A percentile compares a stretch with the other conserved stretches of the same genome.
These are phyloP conservation scores for Cubamyces lactineus DNA, from an alignment of 768 basidiomycete genomes.

Conservation along the genomic window DNA sequence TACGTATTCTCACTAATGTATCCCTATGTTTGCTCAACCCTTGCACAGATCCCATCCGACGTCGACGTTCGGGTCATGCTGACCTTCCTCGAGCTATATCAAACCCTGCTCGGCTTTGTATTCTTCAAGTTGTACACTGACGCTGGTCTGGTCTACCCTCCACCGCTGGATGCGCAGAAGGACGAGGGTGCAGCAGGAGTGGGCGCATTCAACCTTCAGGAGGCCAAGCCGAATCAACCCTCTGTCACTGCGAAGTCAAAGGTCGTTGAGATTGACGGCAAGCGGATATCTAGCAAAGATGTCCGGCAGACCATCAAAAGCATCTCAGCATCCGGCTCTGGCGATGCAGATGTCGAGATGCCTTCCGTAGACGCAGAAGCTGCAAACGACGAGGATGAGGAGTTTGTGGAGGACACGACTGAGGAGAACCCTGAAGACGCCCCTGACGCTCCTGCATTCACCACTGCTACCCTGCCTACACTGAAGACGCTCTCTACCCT, in stretches of 20 bases:
- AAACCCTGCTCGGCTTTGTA: conserved; percentile 93
- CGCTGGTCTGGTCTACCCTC: conserved; percentile 91
- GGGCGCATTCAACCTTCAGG: conserved; percentile 81
- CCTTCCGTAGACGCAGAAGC: conserved; percentile 34
- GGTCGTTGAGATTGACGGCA: conserved; percentile 43
- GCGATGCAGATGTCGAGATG: conserved; percentile 45
- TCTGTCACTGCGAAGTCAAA: conserved; percentile 33
- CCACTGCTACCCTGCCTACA: conserved; percentile 59
- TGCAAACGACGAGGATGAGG: conserved; percentile 48
- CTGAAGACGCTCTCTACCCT: conserved; percentile 65
- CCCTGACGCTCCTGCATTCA: conserved; percentile 66
- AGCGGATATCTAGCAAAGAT: conserved; percentile 57
- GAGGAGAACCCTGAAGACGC: conserved; percentile 49
- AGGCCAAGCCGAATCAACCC: conserved; percentile 38
- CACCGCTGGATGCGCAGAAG: conserved; percentile 79
- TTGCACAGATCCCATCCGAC: conserved; percentile 79
- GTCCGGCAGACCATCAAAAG: conserved; percentile 66
- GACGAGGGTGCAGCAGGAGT: conserved; percentile 88
- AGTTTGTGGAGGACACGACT: conserved; percentile 68
- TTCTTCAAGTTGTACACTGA: conserved; percentile 99
- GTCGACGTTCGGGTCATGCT: conserved; percentile 98
- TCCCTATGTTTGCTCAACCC: not conserved
- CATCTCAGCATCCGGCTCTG: conserved; percentile 38
- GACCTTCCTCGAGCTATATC: conserved; percentile 97
- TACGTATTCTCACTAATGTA: conserved; percentile 40